Evolutionary conservation across 1,139 yeast genomes (phyloP).

Genomic region (Suhomyces terraborum): DNA sequence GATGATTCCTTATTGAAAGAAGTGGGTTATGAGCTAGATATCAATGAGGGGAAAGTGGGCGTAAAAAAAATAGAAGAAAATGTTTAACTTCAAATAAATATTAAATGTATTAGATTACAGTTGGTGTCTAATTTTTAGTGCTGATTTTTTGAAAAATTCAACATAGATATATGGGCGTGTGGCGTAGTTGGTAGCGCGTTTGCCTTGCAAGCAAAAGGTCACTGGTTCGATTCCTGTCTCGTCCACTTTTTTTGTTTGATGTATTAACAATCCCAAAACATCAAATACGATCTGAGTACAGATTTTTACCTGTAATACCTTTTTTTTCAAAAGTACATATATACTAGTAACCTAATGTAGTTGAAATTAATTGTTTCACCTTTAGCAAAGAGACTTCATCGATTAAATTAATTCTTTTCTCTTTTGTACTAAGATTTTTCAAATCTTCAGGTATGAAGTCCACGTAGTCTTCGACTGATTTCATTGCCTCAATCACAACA

Average conservation of each 20-base stretch:
- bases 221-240: constrained; percentile 68
- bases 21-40: constrained; percentile 43
- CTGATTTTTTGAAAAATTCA: too few relatives aligned
- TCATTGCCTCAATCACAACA: constrained; percentile 83
- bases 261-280: too few relatives aligned
- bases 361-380: constrained; percentile 64
- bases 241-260: constrained; percentile 38
- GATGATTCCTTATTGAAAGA: constrained; percentile 40
- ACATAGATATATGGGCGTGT: too few relatives aligned
- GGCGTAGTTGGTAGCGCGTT: constrained; percentile 75
- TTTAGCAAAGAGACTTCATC: constrained; percentile 72
- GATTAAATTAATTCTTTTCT: constrained; percentile 75
- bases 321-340: neutral
- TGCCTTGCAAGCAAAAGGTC: constrained; percentile 70
- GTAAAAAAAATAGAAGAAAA: constrained; percentile 12
- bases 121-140: too few relatives aligned
- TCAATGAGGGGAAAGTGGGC: constrained; percentile 39
- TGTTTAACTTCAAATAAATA: neutral
- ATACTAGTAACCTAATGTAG: neutral
- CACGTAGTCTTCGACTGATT: constrained; percentile 66
- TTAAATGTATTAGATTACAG: neutral
- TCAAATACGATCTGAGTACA: too few relatives aligned
- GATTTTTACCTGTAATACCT: too few relatives aligned
- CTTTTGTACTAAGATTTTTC: constrained; percentile 66
- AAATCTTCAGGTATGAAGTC: constrained; percentile 90